Base-by-base conservation (phyloP, 2,329 filamentous ascomycete genomes). In the Aspergillus candidus region DNA sequence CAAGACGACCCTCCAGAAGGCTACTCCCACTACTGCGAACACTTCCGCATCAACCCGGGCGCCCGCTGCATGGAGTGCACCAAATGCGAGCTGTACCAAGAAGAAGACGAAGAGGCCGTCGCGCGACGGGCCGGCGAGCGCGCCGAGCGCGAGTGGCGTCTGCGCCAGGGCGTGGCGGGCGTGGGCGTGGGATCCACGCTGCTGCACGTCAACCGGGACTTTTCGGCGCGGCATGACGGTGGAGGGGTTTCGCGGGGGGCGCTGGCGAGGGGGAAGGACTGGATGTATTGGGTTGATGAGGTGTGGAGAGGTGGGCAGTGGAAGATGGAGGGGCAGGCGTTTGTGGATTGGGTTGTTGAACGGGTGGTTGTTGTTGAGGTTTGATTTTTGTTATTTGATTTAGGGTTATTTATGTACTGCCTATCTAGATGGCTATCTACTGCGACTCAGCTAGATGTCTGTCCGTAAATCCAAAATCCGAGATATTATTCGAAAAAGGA, bases 1-100 rank as follows among this genome's bases (percentile, higher is more conserved):
- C 22, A 7, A 7, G 22, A 27, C 22, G 65, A 65, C 44, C 72
- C 78, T 39, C 69, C 71, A 3, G 84, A 90, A 62, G 90, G 91
- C 1, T 97, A 98, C 66, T 77, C 82, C 32, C 93, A 98, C 67
- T 98, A 96, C 61, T 98, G 93, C 64, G 86, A 95, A 62, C 93
- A 97, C 68, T 97, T 97, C 65, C 79, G 93, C 7, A 84, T 87
- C 8, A 78, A 86, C 49, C 87, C 85, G 0, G 88, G 90, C 38
- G 77, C 79, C 11, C 73, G 75, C 11, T 98, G 93, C 63, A 74
- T 66, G 1, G 82, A 94, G 63, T 97, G 93, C 68, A 82, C 83
- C 34, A 82, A 80, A 57, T 91, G 86, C 67, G 88, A 89, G 59
- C 74, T 91, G 10, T 80, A 80, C 55, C 66, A 72, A 35, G 86